Evolutionary conservation across 2,329 filamentous ascomycete species (phyloP).

Genomic region (Thermothelomyces thermophilus): DNA sequence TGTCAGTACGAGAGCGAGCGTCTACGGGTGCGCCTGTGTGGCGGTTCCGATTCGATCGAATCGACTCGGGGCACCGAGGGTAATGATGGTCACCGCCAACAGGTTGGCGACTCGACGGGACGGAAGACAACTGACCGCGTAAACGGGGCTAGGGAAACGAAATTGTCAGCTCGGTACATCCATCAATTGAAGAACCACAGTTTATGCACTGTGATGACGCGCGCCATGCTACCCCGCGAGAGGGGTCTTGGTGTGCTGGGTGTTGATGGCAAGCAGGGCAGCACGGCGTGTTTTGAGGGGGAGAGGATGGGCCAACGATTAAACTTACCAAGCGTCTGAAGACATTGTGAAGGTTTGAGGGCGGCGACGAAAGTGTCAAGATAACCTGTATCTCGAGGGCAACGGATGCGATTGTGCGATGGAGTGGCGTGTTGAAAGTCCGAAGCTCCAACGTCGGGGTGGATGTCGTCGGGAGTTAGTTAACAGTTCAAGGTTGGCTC

Average conservation of each 20-base stretch:
- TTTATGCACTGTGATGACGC: neutral
- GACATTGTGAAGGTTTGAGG: slow-evolving; percentile 23
- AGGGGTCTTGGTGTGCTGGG: neutral
- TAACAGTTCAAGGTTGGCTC: slow-evolving; percentile 20
- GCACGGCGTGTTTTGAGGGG: slow-evolving; percentile 17
- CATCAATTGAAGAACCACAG: neutral
- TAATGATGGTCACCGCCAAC: slow-evolving; percentile 12
- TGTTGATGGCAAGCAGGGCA: neutral
- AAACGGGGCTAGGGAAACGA: slow-evolving; percentile 68
- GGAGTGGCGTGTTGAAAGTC: slow-evolving; percentile 9
- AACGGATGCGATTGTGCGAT: slow-evolving; percentile 18
- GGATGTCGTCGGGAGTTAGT: slow-evolving; percentile 16
- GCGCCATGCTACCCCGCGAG: neutral
- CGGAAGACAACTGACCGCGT: slow-evolving; percentile 74
- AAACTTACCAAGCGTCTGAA: slow-evolving; percentile 25
- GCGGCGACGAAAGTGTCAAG: neutral
- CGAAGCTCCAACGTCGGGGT: slow-evolving; percentile 3
- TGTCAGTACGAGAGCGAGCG: slow-evolving; percentile 16
- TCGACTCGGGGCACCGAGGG: slow-evolving; percentile 23
- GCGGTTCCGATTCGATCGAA: slow-evolving; percentile 14
- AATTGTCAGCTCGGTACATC: slow-evolving; percentile 37
- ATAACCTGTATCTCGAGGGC: slow-evolving; percentile 4
- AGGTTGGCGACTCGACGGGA: slow-evolving; percentile 6
- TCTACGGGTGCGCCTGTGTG: slow-evolving; percentile 19
- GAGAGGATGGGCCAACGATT: slow-evolving; percentile 8